Percentiles rank a stretch among this genome's conserved stretches.
Evolutionary conservation across 768 basidiomycete genomes (phyloP).

Genomic region (Pleurotus salmoneostramineus): DNA sequence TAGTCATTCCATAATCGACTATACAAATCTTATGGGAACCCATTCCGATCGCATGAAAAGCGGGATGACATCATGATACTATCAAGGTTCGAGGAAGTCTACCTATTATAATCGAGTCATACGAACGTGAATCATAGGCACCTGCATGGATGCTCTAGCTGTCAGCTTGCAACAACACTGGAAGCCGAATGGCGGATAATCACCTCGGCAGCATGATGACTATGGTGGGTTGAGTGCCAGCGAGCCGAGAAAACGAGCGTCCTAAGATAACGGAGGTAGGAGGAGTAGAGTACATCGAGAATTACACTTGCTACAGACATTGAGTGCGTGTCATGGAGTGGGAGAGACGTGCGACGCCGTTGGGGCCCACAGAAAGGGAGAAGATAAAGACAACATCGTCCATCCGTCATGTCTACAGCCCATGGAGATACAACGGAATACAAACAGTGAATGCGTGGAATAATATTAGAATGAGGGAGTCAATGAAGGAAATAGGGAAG

Average conservation of each 20-base stretch:
- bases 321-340: background rate
- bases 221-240: too few relatives aligned
- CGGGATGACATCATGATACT: background rate
- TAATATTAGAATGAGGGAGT: background rate
- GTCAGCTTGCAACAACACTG: background rate
- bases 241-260: background rate
- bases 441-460: background rate
- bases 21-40: too few relatives aligned
- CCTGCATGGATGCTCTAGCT: too few relatives aligned
- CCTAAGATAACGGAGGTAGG: background rate
- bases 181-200: background rate
- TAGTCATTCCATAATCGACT: too few relatives aligned
- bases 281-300: background rate
- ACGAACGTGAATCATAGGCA: too few relatives aligned
- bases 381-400: background rate
- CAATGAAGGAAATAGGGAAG: background rate
- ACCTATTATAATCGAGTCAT: too few relatives aligned
- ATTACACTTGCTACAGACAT: background rate
- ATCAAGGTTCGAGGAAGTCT: background rate
- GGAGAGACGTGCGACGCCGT: too few relatives aligned
- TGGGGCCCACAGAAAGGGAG: background rate
- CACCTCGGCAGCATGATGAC: too few relatives aligned
- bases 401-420: background rate
- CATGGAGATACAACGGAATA: background rate
- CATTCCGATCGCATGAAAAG: background rate